phyloP scores from a whole-genome alignment of 2,329 filamentous ascomycete genomes.

The Mycosphaerelloides madeirae region DNA sequence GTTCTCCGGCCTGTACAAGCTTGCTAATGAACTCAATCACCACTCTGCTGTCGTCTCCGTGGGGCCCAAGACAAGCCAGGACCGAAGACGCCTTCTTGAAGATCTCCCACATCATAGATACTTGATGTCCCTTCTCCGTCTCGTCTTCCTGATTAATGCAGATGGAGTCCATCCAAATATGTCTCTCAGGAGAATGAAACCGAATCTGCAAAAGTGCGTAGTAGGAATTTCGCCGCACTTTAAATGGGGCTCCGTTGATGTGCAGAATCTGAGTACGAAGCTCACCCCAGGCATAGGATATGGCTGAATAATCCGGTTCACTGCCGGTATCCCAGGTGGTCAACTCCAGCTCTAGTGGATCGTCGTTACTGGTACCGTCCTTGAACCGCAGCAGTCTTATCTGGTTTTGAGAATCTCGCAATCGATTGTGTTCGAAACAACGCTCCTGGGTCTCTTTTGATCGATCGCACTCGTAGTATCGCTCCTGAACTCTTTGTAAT shows the following conservation, averaged over 20 bases:
- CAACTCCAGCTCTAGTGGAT: not conserved
- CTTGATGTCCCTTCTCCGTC: conserved; percentile 12
- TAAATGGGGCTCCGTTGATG: not conserved
- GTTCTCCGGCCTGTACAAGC: too few species aligned
- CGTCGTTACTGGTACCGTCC: not conserved
- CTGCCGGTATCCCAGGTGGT: not conserved
- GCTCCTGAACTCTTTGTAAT: too few species aligned
- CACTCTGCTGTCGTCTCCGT: not conserved
- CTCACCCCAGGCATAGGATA: conserved; percentile 8
- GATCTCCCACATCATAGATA: conserved; percentile 12
- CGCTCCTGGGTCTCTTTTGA: too few species aligned
- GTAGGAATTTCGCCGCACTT: not conserved
- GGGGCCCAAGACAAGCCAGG: not conserved
- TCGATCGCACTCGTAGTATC: too few species aligned
- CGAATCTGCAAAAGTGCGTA: conserved; percentile 4
- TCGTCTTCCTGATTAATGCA: conserved; percentile 16
- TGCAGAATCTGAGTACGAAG: not conserved
- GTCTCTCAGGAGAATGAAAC: not conserved
- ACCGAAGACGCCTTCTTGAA: conserved; percentile 6
- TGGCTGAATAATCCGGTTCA: conserved; percentile 8
- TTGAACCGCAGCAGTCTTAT: not conserved
- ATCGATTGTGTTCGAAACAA: not conserved
- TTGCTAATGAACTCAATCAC: not conserved
- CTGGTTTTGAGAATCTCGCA: not conserved
- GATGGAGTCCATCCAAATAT: conserved; percentile 15